Conservation (phyloP, 306 rosid species). For the Hippophae tibetana region DNA sequence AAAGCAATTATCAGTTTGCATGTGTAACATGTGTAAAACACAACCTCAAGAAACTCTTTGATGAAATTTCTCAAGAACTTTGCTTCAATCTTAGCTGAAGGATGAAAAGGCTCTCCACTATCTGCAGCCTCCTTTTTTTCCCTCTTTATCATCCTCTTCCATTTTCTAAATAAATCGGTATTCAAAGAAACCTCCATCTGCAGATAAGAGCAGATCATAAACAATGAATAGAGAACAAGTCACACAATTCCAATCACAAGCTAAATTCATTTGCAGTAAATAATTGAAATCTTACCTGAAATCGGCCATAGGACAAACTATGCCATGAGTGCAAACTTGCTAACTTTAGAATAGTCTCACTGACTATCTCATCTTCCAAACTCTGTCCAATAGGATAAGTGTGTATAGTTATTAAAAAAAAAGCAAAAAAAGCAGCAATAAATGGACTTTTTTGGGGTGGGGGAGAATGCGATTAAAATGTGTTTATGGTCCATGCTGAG, state of each 20-base stretch:
- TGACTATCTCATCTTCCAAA: constrained; percentile 95
- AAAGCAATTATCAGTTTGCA: not conserved
- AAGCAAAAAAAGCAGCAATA: too few relatives aligned
- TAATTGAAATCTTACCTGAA: constrained; percentile 54
- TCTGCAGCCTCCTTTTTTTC: constrained; percentile 59
- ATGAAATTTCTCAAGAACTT: constrained; percentile 68
- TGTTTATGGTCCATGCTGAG: too few relatives aligned
- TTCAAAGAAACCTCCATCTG: constrained; percentile 94
- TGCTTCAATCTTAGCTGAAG: constrained; percentile 58
- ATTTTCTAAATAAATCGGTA: constrained; percentile 72
- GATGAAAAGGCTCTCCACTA: constrained; percentile 53
- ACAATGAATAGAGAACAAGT: constrained; percentile 9
- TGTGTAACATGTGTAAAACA: constrained; percentile 14
- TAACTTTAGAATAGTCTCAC: constrained; percentile 64
- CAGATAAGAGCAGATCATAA: constrained; percentile 13
- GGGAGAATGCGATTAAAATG: too few relatives aligned
- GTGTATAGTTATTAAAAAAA: not conserved
- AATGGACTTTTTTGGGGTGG: too few relatives aligned
- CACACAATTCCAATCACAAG: constrained; percentile 11
- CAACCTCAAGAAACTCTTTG: constrained; percentile 91
- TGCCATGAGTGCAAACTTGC: constrained; percentile 90
- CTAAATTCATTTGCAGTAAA: constrained; percentile 10
- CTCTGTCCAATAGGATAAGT: constrained; percentile 40
- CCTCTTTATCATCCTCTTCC: constrained; percentile 81
- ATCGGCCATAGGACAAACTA: constrained; percentile 86